A percentile compares a stretch with the other conserved stretches of the same genome.
phyloP scores from a whole-genome alignment of 2,329 filamentous ascomycete genomes.

The Fusarium beomiforme region DNA sequence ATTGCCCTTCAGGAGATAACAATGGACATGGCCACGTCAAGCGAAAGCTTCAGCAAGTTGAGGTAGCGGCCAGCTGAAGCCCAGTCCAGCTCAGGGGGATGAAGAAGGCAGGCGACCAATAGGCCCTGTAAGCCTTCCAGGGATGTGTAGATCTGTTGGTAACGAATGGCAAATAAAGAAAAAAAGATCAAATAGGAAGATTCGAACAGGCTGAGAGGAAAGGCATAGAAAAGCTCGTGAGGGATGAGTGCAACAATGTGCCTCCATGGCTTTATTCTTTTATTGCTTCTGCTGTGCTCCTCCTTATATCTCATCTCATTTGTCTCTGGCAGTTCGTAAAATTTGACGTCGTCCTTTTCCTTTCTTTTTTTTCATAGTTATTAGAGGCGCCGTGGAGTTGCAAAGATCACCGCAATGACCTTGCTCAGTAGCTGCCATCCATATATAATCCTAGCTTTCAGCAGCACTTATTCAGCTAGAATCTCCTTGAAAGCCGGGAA shows the following conservation, averaged over 20 bases:
- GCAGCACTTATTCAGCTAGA: slow-evolving; percentile 2
- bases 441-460: background rate
- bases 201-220: background rate
- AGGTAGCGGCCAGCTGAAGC: slow-evolving; percentile 19
- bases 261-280: background rate
- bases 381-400: slow-evolving; percentile 15
- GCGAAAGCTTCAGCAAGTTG: background rate
- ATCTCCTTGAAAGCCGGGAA: slow-evolving; percentile 1
- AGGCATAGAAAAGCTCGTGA: background rate
- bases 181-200: background rate
- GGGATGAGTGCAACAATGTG: background rate
- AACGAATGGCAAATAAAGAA: background rate
- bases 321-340: slow-evolving; percentile 12
- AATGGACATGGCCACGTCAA: slow-evolving; percentile 19
- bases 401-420: slow-evolving; percentile 23
- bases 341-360: slow-evolving; percentile 2
- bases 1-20: slow-evolving; percentile 23
- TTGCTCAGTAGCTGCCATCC: background rate
- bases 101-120: background rate
- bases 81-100: slow-evolving; percentile 6
- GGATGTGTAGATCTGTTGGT: too few species aligned
- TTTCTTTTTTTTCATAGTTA: slow-evolving; percentile 6
- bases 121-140: background rate
- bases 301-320: slow-evolving; percentile 21
- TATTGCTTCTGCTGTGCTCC: slow-evolving; percentile 20